Evolutionary conservation across 139 green algal species (phyloP), one percentile per base, ranked within the genome.

Genomic region (Chlorella sp.): DNA sequence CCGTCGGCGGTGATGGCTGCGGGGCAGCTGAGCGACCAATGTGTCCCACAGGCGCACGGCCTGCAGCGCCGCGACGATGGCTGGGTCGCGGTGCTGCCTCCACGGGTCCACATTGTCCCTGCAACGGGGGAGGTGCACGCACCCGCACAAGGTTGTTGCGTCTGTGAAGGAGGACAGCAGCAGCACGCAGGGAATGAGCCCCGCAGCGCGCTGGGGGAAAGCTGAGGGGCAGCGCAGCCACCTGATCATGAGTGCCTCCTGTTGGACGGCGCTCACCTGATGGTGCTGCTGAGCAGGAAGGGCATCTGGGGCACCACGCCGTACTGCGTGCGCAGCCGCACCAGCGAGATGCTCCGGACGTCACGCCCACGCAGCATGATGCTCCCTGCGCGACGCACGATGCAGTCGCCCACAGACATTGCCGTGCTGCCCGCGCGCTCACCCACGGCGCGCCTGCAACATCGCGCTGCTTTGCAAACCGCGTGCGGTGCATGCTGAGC

Each of bases 221-320:
- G n/a, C n/a, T n/a, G n/a, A n/a, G n/a, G n/a, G n/a, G n/a, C n/a
- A n/a, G n/a, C n/a, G n/a, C n/a, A n/a, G n/a, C n/a, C n/a, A n/a
- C 17, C 24, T 87, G 90, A 74, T 94, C 88, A 51, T 94, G 67
- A 67, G 95, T 95, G 5, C 90, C 75, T 3, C 80, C 20, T 64
- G 20, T 27, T 31, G 10, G 4, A 64, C 6, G 59, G 24, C 4
- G 33, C 63, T 3, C 35, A 71, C 65, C 65, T 60, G 2, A 96
- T 62, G 2, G 51, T 87, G n/a, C 87, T 89, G 30, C 75, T 61
- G n/a, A 95, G 90, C 0, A 95, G 55, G 62, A 95, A 81, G 0
- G 91, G 89, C 2, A 67, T 72, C 78, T 96, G 78, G 23, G 60
- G 67, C 20, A 89, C 73, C 24, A 87, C 59, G 1, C 72, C 82